A percentile compares a stretch with the other conserved stretches of the same genome.
Evolutionary conservation across 805 yeast species (phyloP).

Genomic region (Nakazawaea ishiwadae): DNA sequence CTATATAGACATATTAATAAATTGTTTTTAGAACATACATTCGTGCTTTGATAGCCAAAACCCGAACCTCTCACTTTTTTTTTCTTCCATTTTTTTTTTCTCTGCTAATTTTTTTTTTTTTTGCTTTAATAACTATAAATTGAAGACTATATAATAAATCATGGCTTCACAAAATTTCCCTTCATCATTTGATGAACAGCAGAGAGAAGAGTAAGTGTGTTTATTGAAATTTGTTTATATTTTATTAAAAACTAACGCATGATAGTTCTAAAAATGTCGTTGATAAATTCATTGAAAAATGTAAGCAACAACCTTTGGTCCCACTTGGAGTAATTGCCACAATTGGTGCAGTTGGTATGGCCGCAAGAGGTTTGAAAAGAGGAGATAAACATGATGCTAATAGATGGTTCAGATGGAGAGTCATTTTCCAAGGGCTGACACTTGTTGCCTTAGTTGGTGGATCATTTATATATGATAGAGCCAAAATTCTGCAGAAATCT

Average conservation of each 20-base stretch:
- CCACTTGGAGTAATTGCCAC: slow-evolving; percentile 81
- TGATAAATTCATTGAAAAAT: slow-evolving; percentile 29
- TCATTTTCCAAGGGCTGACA: slow-evolving; percentile 80
- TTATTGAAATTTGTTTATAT: too few species aligned
- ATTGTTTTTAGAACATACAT: too few species aligned
- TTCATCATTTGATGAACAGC: slow-evolving; percentile 40
- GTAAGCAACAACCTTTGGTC: slow-evolving; percentile 84
- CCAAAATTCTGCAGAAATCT: slow-evolving; percentile 38
- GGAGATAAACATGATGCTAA: slow-evolving; percentile 79
- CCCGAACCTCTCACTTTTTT: too few species aligned
- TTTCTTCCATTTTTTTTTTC: too few species aligned
- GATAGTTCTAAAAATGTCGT: slow-evolving; percentile 6
- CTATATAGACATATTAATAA: too few species aligned
- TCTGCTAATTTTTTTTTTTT: too few species aligned
- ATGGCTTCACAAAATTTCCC: slow-evolving; percentile 40
- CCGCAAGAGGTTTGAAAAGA: slow-evolving; percentile 66
- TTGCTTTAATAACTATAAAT: too few species aligned
- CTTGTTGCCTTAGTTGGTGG: slow-evolving; percentile 80
- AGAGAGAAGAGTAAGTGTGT: slow-evolving; percentile 42
- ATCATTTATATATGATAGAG: slow-evolving; percentile 60
- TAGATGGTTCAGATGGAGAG: slow-evolving; percentile 85
- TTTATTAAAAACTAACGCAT: too few species aligned
- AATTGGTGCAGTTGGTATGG: slow-evolving; percentile 72
- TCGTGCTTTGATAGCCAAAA: too few species aligned
- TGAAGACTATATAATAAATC: too few species aligned